Percentiles rank a stretch among this genome's conserved stretches.
phyloP scores from a whole-genome alignment of 495 filamentous ascomycete species.

The Xylaria intraflava region DNA sequence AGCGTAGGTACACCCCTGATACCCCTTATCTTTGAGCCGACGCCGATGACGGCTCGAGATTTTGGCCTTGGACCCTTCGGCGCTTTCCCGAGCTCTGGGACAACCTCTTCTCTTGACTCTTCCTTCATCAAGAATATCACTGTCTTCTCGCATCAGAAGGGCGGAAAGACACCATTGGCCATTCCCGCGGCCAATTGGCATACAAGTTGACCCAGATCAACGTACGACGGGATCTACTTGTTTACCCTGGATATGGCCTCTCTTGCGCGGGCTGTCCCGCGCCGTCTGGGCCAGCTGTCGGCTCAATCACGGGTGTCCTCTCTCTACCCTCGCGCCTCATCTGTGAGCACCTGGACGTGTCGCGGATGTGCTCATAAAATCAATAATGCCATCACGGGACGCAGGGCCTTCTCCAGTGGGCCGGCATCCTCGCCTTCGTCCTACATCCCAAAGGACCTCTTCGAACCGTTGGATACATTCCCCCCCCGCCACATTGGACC shows the following conservation, averaged over 20 bases:
- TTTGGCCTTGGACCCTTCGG: not conserved
- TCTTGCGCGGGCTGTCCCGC: constrained; percentile 17
- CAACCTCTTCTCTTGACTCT: too few species aligned
- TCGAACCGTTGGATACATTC: constrained; percentile 44
- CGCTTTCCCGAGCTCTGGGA: too few species aligned
- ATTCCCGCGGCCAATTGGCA: not conserved
- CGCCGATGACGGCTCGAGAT: not conserved
- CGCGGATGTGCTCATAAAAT: constrained; percentile 10
- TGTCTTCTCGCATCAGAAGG: not conserved
- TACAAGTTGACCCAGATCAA: not conserved
- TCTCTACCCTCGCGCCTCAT: constrained; percentile 12
- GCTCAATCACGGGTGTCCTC: constrained; percentile 19
- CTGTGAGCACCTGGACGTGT: constrained; percentile 15
- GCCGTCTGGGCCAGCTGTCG: constrained; percentile 21
- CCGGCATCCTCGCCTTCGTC: constrained; percentile 2
- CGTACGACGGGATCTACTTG: not conserved
- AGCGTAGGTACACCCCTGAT: too few species aligned
- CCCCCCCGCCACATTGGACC: constrained; percentile 90
- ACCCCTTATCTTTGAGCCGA: not conserved
- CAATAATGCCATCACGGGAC: constrained; percentile 3
- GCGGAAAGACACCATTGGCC: not conserved
- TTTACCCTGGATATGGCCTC: constrained; percentile 15
- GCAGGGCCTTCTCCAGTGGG: constrained; percentile 10
- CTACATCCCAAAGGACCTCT: constrained; percentile 1
- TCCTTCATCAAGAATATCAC: not conserved